Base-by-base conservation (phyloP, 805 yeast species). In the Lachancea lanzarotensis region DNA sequence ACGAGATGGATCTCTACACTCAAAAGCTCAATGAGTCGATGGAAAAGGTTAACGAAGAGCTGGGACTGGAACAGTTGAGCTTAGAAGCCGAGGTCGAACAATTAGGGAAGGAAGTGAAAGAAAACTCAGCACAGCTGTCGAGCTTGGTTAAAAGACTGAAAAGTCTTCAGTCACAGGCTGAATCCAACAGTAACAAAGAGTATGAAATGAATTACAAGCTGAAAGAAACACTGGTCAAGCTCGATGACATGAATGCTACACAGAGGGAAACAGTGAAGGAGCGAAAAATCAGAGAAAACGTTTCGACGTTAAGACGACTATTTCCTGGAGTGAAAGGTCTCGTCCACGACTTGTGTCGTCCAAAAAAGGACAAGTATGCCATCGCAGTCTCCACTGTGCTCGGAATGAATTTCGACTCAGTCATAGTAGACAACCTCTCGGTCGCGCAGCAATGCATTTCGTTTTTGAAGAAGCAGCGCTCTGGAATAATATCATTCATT, bases 321-420 rank as follows among this genome's bases (percentile, higher is more conserved):
- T 76, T 84, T 50, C 93, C 95, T 1, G 89, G 95, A 3, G 95
- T 93, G 2, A 75, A 75, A 52, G 98, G 97, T 2, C 63, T 88
- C 10, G 79, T 91, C 3, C 74, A 79, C 51, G 96, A 89, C 55
- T 69, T 90, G 20, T 84, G 91, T 38, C 78, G 79, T 45, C 95
- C 96, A 17, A 72, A 77, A 43, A 82, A 82, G 52, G 77, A 77
- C 46, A 82, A 78, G 54, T 89, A 79, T 60, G 88, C 84, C 39
- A 53, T 70, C 5, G 95, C 96, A 0, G 73, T 89, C 31, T 76
- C 84, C 27, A 82, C 91, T 0, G 76, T 84, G 5, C 68, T 93
- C 25, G 98, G 97, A 8, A 75, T 77, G 47, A 75, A 84, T 55
- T 76, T 82, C 54, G 95, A 93, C 62, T 76, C 96, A 0, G 76